A percentile compares a stretch with the other conserved stretches of the same genome.
These are phyloP conservation scores for Meripilus lineatus DNA, from an alignment of 1,284 basidiomycete species.

Conservation along the genomic window DNA sequence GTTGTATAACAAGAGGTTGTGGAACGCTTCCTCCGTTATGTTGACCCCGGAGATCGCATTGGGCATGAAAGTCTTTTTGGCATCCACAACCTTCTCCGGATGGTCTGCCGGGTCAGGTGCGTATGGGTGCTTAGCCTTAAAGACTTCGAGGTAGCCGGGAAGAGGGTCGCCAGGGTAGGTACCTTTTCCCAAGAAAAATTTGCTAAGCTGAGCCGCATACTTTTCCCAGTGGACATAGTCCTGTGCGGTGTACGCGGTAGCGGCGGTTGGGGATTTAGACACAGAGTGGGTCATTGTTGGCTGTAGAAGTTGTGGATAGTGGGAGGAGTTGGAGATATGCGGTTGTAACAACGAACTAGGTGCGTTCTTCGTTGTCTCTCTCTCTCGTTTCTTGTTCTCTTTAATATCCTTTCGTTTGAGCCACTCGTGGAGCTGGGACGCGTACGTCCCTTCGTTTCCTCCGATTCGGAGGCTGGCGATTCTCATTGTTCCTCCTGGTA, in stretches of 20 bases:
- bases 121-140: neutral
- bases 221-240: neutral
- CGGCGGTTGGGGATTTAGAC: neutral
- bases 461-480: neutral
- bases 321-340: neutral
- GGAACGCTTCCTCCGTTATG: too few species aligned
- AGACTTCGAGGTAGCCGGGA: neutral
- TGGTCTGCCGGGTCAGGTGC: neutral
- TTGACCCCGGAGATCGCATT: too few species aligned
- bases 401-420: neutral
- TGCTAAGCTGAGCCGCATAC: neutral
- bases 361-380: too few species aligned
- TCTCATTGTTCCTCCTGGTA: too few species aligned
- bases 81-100: too few species aligned
- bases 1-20: too few species aligned
- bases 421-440: neutral
- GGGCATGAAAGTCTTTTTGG: too few species aligned
- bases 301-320: neutral
- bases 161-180: too few species aligned
- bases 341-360: too few species aligned
- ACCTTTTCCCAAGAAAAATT: neutral
- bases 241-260: neutral
- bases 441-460: neutral
- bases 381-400: too few species aligned
- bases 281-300: neutral